Conservation (phyloP, 2,329 filamentous ascomycete species). For the Penicillium frequentans region DNA sequence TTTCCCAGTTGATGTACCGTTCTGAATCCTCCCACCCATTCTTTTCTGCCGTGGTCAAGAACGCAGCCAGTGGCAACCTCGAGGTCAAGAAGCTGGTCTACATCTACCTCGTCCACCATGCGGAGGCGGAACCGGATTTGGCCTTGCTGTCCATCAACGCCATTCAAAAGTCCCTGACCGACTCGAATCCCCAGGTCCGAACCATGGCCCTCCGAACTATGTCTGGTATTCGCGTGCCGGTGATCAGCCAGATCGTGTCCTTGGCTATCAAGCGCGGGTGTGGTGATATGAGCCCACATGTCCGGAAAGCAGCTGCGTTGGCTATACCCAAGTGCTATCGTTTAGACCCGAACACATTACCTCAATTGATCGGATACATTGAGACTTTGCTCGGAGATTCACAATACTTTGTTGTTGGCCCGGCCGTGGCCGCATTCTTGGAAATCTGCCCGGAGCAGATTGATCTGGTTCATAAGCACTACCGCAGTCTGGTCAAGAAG, state of each 20-base stretch:
- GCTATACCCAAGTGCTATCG: slow-evolving; percentile 95
- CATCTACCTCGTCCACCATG: slow-evolving; percentile 95
- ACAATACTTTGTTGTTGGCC: slow-evolving; percentile 95
- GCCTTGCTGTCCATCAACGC: slow-evolving; percentile 97
- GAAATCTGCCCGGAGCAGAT: slow-evolving; percentile 85
- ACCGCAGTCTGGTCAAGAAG: slow-evolving; percentile 80
- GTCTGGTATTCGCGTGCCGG: slow-evolving; percentile 94
- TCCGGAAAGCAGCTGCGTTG: slow-evolving; percentile 87
- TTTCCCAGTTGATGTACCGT: slow-evolving; percentile 83
- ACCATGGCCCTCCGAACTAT: slow-evolving; percentile 93
- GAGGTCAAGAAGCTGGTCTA: slow-evolving; percentile 98
- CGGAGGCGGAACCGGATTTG: slow-evolving; percentile 92
- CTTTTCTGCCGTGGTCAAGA: slow-evolving; percentile 98
- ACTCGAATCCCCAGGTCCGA: slow-evolving; percentile 84
- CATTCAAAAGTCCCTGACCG: slow-evolving; percentile 95
- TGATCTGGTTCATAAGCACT: slow-evolving; percentile 88
- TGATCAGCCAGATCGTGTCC: slow-evolving; percentile 96
- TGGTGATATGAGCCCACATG: slow-evolving; percentile 91
- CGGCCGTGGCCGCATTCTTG: slow-evolving; percentile 84
- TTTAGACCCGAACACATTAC: slow-evolving; percentile 80
- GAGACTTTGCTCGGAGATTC: slow-evolving; percentile 78
- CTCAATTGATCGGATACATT: slow-evolving; percentile 82
- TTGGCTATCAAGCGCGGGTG: slow-evolving; percentile 92
- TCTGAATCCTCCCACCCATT: slow-evolving; percentile 84
- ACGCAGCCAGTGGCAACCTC: slow-evolving; percentile 88